Conservation (phyloP, 2,329 filamentous ascomycete species). For the Chalaropsis ovoidea region DNA sequence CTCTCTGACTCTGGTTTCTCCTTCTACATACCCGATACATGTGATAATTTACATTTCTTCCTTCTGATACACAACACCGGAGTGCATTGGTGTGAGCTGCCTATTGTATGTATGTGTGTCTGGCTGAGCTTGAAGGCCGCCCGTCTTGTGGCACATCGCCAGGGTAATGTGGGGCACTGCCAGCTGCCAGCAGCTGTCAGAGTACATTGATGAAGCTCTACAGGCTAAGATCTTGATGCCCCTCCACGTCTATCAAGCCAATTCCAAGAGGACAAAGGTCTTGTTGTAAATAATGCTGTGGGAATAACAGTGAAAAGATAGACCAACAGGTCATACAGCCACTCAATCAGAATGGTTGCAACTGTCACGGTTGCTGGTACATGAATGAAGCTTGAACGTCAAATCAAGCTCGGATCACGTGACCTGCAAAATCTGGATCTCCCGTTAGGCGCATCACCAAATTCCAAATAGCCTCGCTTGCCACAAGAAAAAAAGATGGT, state of each 20-base stretch:
- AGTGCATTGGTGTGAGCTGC: background rate
- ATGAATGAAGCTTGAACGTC: background rate
- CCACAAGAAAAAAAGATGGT: constrained; percentile 16
- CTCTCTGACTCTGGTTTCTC: constrained; percentile 4
- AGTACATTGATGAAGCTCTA: no score
- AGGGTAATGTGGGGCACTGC: no score
- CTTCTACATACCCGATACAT: constrained; percentile 3
- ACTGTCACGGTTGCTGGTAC: no score
- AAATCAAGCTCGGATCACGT: constrained; percentile 20
- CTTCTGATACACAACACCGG: background rate
- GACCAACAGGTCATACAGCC: no score
- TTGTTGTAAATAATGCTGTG: no score
- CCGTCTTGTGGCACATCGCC: no score
- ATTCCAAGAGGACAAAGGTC: no score
- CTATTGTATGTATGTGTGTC: background rate
- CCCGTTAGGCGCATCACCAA: constrained; percentile 24
- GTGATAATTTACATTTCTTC: constrained; percentile 1
- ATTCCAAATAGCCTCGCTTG: constrained; percentile 18
- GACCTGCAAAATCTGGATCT: constrained; percentile 19
- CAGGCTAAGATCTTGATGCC: no score
- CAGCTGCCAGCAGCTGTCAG: no score
- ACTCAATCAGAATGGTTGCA: background rate
- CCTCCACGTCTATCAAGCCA: no score
- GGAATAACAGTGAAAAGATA: no score
- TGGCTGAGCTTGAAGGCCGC: background rate